A percentile compares a stretch with the other conserved stretches of the same genome.
Evolutionary conservation across 2,329 filamentous ascomycete species (phyloP).

Genomic region (Mycosphaerelloides madeirae): DNA sequence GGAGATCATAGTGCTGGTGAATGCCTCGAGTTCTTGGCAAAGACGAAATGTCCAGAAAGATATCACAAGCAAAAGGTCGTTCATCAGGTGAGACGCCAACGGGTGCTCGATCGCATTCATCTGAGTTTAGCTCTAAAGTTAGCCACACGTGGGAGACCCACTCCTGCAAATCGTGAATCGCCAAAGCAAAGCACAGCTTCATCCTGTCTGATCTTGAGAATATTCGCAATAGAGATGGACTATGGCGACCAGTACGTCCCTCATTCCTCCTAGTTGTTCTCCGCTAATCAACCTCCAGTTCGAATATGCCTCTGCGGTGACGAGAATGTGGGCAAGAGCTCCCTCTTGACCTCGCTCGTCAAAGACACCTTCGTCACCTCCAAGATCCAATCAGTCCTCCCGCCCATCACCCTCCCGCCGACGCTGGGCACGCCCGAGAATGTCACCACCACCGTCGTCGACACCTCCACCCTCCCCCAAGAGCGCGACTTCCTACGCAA

Average conservation of each 20-base stretch:
- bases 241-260: constrained; percentile 17
- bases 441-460: constrained; percentile 94
- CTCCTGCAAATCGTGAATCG: too few species aligned
- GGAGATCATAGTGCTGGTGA: too few species aligned
- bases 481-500: constrained; percentile 85
- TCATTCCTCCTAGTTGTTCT: not conserved
- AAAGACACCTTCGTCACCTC: constrained; percentile 95
- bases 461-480: constrained; percentile 91
- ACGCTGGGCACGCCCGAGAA: constrained; percentile 91
- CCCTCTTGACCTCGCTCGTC: constrained; percentile 67
- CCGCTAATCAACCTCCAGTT: constrained; percentile 46
- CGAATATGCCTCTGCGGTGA: constrained; percentile 96
- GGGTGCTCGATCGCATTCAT: too few species aligned
- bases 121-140: too few species aligned
- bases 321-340: constrained; percentile 90
- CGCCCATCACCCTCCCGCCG: constrained; percentile 90
- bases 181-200: too few species aligned
- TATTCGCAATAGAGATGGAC: constrained; percentile 5
- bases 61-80: too few species aligned
- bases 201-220: too few species aligned
- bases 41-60: too few species aligned
- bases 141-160: too few species aligned
- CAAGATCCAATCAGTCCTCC: constrained; percentile 91
- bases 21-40: too few species aligned
- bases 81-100: too few species aligned